Percentiles rank a stretch among this genome's conserved stretches.
Evolutionary conservation across 352 stramenopile genomes (phyloP).

Genomic region (Globisporangium cystogenes): DNA sequence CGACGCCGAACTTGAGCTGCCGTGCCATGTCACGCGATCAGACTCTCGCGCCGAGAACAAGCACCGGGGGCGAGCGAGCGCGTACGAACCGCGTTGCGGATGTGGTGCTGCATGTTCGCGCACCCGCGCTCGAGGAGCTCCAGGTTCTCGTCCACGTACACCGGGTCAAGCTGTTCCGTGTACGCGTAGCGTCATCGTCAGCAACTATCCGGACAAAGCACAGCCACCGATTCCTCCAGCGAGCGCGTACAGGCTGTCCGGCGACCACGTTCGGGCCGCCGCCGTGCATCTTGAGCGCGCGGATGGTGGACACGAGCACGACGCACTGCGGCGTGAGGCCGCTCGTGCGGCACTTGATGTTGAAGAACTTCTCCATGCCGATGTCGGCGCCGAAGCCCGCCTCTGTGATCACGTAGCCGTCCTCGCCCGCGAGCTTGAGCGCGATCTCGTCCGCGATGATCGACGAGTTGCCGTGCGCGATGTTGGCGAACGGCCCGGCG

Average conservation of each 20-base stretch:
- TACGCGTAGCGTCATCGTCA: no score
- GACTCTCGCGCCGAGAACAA: not conserved
- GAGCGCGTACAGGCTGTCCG: conserved; percentile 81
- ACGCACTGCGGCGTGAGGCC: conserved; percentile 95
- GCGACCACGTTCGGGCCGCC: conserved; percentile 94
- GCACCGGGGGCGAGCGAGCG: conserved; percentile 4
- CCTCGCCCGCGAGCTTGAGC: conserved; percentile 90
- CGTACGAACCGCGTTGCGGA: conserved; percentile 91
- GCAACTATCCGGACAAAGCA: no score
- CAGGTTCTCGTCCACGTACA: conserved; percentile 96
- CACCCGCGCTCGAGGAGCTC: conserved; percentile 91
- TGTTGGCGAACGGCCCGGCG: conserved; percentile 97
- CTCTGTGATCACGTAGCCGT: conserved; percentile 97
- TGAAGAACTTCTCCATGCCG: conserved; percentile 98
- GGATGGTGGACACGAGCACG: conserved; percentile 97
- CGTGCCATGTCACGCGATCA: not conserved
- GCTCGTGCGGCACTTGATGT: conserved; percentile 97
- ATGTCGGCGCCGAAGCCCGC: conserved; percentile 98
- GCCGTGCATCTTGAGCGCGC: conserved; percentile 98
- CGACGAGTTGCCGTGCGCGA: conserved; percentile 96
- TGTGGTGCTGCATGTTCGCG: conserved; percentile 95
- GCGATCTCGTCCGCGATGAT: conserved; percentile 97
- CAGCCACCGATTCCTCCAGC: no score
- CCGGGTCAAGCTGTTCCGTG: conserved; percentile 47
- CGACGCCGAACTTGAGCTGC: conserved; percentile 89